These are phyloP conservation scores for Drechslerella stenobrocha DNA, from an alignment of 2,329 filamentous ascomycete genomes.

Conservation along the genomic window DNA sequence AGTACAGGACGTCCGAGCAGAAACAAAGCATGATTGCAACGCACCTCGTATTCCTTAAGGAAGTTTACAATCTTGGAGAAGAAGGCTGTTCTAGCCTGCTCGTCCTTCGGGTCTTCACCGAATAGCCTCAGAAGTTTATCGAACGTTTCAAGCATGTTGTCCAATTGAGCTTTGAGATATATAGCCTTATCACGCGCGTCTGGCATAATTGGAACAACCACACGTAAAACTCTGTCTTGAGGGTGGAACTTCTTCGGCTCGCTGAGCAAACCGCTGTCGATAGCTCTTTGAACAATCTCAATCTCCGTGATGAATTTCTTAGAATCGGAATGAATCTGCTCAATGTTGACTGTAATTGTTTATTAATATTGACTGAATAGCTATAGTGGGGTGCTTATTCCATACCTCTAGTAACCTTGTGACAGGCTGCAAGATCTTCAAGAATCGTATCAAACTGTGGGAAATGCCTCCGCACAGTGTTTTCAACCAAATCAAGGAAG, in stretches of 20 bases:
- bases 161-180: constrained; percentile 89
- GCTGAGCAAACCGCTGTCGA: constrained; percentile 91
- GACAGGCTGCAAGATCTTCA: constrained; percentile 68
- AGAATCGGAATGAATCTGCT: constrained; percentile 83
- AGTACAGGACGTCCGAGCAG: background rate
- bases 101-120: constrained; percentile 87
- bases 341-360: constrained; percentile 69
- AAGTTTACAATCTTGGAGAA: constrained; percentile 91
- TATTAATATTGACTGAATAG: background rate
- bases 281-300: constrained; percentile 85
- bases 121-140: constrained; percentile 97
- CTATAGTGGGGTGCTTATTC: background rate
- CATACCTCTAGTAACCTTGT: constrained; percentile 47
- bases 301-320: constrained; percentile 93
- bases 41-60: constrained; percentile 83
- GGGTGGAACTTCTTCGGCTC: constrained; percentile 98
- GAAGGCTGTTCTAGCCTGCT: constrained; percentile 91
- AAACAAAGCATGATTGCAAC: constrained; percentile 51
- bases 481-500: constrained; percentile 91
- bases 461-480: constrained; percentile 94
- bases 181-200: constrained; percentile 93
- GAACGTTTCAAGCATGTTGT: constrained; percentile 87
- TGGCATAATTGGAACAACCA: constrained; percentile 94
- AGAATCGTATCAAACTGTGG: constrained; percentile 90
- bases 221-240: constrained; percentile 87